Percentiles rank a stretch among this genome's conserved stretches.
phyloP scores from a whole-genome alignment of 129 eudicot species.

The Flaveria brownii region DNA sequence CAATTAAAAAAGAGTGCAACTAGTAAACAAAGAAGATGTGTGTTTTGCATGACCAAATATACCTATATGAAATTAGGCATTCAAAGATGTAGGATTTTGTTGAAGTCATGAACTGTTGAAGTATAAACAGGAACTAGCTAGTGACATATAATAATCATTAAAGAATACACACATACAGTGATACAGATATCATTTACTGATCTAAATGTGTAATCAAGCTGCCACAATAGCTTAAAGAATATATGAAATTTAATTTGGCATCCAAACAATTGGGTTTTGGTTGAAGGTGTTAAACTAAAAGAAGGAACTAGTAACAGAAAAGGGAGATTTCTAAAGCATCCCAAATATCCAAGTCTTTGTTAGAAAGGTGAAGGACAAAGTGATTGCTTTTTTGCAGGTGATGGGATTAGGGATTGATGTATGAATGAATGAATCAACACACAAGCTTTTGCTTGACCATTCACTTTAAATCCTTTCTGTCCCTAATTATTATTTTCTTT shows the following conservation, averaged over 20 bases:
- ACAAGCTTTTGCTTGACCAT: conserved; percentile 41
- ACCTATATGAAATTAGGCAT: conserved; percentile 2
- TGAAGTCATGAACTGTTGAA: too few relatives aligned
- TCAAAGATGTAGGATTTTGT: too few relatives aligned
- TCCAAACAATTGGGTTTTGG: conserved; percentile 26
- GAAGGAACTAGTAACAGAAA: conserved; percentile 22
- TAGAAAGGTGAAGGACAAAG: conserved; percentile 33
- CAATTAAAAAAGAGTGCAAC: too few relatives aligned
- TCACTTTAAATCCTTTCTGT: conserved; percentile 42
- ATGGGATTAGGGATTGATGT: conserved; percentile 45
- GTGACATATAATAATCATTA: too few relatives aligned
- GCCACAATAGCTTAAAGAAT: too few relatives aligned
- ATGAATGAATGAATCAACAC: conserved; percentile 39
- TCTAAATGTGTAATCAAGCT: too few relatives aligned
- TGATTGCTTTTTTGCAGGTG: conserved; percentile 45
- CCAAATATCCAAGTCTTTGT: conserved; percentile 29
- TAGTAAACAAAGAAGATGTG: too few relatives aligned
- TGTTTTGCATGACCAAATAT: not conserved
- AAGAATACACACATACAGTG: too few relatives aligned
- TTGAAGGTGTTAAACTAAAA: conserved; percentile 27
- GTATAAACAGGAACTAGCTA: too few relatives aligned
- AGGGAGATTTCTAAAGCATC: conserved; percentile 5
- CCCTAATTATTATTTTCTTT: conserved; percentile 35
- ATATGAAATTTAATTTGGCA: too few relatives aligned
- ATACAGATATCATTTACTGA: too few relatives aligned